Percentiles rank a stretch among this genome's conserved stretches.
These are phyloP conservation scores for Talaromyces proteolyticus DNA, from an alignment of 495 filamentous ascomycete genomes.

Conservation along the genomic window DNA sequence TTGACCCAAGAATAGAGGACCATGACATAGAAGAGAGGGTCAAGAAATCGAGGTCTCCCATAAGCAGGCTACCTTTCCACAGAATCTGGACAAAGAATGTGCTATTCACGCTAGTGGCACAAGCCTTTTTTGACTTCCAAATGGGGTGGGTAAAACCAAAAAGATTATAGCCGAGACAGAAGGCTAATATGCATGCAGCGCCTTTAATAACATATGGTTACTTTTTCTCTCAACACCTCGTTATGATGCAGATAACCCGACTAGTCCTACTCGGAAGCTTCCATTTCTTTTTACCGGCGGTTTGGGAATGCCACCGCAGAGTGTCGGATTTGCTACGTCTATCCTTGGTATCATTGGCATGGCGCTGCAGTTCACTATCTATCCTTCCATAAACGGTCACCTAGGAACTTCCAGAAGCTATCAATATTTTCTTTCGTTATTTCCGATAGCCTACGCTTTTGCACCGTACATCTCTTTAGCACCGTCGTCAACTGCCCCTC, in stretches of 20 bases:
- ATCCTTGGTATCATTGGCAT: slow-evolving; percentile 76
- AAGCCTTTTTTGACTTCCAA: slow-evolving; percentile 68
- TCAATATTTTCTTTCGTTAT: slow-evolving; percentile 61
- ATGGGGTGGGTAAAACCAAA: slow-evolving; percentile 37
- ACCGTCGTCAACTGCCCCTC: slow-evolving; percentile 54
- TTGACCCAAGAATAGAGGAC: slow-evolving; percentile 18
- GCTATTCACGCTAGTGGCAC: slow-evolving; percentile 56
- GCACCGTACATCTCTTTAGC: slow-evolving; percentile 69
- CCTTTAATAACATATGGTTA: slow-evolving; percentile 81
- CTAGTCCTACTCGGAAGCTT: slow-evolving; percentile 34
- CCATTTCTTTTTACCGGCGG: slow-evolving; percentile 78
- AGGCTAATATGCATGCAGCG: slow-evolving; percentile 25
- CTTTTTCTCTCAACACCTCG: slow-evolving; percentile 79
- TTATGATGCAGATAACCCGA: slow-evolving; percentile 45
- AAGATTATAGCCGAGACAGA: neutral
- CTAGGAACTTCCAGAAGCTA: slow-evolving; percentile 66
- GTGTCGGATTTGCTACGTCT: slow-evolving; percentile 72
- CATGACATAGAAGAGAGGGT: slow-evolving; percentile 36
- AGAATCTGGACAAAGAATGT: slow-evolving; percentile 80
- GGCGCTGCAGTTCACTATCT: slow-evolving; percentile 66
- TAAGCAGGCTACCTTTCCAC: slow-evolving; percentile 54
- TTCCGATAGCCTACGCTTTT: slow-evolving; percentile 68
- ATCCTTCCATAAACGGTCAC: slow-evolving; percentile 59
- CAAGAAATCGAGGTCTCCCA: slow-evolving; percentile 26
- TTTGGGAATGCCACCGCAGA: slow-evolving; percentile 66